A percentile compares a stretch with the other conserved stretches of the same genome.
These are phyloP conservation scores for Phoenix roebelenii DNA, from an alignment of 176 grass and related monocot species.

Conservation along the genomic window DNA sequence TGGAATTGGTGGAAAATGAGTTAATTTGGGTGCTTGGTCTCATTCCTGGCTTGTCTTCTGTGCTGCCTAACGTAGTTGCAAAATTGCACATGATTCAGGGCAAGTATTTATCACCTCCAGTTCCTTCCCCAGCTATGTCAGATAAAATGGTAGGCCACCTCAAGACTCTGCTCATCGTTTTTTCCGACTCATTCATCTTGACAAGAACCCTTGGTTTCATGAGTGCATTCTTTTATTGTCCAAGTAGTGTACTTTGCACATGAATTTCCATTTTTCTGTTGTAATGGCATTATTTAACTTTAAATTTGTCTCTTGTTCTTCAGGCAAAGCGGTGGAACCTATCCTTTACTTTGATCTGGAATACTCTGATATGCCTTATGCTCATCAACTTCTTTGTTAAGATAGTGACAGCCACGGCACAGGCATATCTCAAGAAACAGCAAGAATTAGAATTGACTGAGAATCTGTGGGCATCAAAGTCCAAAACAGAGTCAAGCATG, in stretches of 20 bases:
- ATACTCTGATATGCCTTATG: constrained; percentile 71
- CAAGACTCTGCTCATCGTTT: no score
- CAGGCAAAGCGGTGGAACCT: constrained; percentile 70
- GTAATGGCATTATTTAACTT: no score
- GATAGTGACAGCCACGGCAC: constrained; percentile 78
- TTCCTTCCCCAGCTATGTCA: constrained; percentile 33
- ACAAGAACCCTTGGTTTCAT: no score
- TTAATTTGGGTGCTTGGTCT: constrained; percentile 64
- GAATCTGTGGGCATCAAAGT: constrained; percentile 16
- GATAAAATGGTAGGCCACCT: constrained; percentile 33
- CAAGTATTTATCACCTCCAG: constrained; percentile 49
- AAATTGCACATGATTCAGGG: constrained; percentile 63
- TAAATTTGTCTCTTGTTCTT: constrained; percentile 7
- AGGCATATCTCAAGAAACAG: constrained; percentile 60
- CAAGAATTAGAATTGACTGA: constrained; percentile 61
- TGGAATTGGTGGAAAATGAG: constrained; percentile 79
- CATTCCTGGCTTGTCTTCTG: constrained; percentile 52
- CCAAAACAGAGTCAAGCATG: constrained; percentile 6
- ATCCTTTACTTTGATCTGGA: constrained; percentile 71
- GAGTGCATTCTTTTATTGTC: no score
- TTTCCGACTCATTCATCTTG: no score
- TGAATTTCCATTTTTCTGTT: no score
- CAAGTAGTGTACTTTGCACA: no score
- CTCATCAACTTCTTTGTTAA: constrained; percentile 79
- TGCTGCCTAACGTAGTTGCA: constrained; percentile 49